Conservation (phyloP, 768 basidiomycete genomes). For the Lactarius akahatsu region DNA sequence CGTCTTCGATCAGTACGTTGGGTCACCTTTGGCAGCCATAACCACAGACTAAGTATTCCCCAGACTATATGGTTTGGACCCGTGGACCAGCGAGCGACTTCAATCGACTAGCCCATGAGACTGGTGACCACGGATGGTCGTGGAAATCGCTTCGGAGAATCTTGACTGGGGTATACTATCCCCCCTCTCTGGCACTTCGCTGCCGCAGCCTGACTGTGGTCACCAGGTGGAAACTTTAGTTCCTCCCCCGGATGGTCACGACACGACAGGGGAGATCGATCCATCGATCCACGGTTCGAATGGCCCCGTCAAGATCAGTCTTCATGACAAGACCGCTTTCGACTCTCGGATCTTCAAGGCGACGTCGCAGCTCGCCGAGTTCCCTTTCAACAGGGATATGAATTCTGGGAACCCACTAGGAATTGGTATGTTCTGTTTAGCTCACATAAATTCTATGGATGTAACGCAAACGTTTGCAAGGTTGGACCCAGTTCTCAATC, state of each 20-base stretch:
- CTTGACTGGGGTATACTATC: constrained; percentile 3
- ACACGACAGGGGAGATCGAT: constrained; percentile 31
- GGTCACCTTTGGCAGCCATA: not conserved
- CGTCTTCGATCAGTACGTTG: constrained; percentile 28
- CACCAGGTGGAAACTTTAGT: constrained; percentile 8
- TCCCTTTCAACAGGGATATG: too few species aligned
- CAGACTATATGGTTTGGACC: constrained; percentile 22
- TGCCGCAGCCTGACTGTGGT: not conserved
- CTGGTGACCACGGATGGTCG: constrained; percentile 29
- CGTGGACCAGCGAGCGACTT: constrained; percentile 29
- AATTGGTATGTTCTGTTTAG: not conserved
- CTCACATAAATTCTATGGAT: not conserved
- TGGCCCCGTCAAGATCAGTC: constrained; percentile 31
- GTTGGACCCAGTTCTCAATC: too few species aligned
- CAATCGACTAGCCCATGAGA: constrained; percentile 27
- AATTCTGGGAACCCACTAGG: too few species aligned
- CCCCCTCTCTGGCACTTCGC: not conserved
- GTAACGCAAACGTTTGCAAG: too few species aligned
- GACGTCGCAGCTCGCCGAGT: constrained; percentile 7
- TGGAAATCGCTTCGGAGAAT: constrained; percentile 24
- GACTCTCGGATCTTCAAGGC: constrained; percentile 20
- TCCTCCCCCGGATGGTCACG: constrained; percentile 20
- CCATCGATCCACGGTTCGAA: constrained; percentile 31
- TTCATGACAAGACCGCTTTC: constrained; percentile 18
- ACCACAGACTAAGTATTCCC: not conserved